Evolutionary conservation across 192 early-diverging fungal genomes (phyloP).

Genomic region (Lobosporangium transversale): DNA sequence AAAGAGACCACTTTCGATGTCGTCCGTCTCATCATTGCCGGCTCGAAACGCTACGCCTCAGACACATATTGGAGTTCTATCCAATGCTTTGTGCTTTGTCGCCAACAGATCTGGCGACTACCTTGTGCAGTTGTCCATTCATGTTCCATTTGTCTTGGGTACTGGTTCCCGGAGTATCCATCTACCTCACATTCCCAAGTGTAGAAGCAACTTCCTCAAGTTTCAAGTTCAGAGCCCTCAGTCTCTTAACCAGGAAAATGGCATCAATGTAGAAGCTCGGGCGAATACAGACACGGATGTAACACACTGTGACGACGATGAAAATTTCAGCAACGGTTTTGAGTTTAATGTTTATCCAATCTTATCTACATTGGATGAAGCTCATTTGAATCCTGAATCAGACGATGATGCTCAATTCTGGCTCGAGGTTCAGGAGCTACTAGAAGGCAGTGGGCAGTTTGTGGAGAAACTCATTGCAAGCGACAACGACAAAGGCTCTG

Average conservation of each 20-base stretch:
- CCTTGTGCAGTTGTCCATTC: constrained; percentile 28
- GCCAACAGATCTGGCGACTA: constrained; percentile 46
- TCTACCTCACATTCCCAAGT: constrained; percentile 32
- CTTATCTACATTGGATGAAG: constrained; percentile 29
- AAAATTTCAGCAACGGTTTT: background rate
- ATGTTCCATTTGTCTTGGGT: constrained; percentile 14
- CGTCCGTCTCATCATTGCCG: constrained; percentile 14
- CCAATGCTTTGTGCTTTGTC: constrained; percentile 44
- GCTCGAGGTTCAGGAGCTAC: constrained; percentile 41
- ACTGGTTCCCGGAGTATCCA: constrained; percentile 16
- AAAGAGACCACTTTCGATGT: constrained; percentile 23
- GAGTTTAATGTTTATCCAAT: constrained; percentile 40
- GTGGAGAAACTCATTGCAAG: constrained; percentile 9
- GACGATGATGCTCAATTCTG: constrained; percentile 50
- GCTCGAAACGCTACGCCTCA: background rate
- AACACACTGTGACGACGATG: background rate
- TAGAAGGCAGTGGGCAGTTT: constrained; percentile 25
- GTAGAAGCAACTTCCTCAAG: constrained; percentile 41
- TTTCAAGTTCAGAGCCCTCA: constrained; percentile 8
- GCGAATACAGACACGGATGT: background rate
- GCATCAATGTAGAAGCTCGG: background rate
- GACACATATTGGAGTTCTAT: constrained; percentile 38
- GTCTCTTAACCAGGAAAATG: background rate
- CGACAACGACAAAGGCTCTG: background rate
- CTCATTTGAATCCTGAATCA: constrained; percentile 41